Conservation (phyloP, 106 monocot species). For the Posidonia australis region DNA sequence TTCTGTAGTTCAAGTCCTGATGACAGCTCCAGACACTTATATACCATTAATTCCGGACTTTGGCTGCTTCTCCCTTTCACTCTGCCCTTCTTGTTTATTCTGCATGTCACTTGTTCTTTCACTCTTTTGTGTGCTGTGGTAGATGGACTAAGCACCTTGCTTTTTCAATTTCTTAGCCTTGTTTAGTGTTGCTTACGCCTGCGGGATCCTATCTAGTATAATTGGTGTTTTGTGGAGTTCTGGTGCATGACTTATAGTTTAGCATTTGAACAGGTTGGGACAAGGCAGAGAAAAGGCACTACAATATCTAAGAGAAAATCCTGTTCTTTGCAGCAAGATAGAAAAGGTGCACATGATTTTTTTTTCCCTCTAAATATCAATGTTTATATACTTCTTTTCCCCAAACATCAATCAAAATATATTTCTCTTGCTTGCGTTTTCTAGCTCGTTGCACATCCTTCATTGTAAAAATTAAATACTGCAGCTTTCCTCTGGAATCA, state of each 20-base stretch:
- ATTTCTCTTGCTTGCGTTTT: too few species aligned
- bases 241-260: background rate
- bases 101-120: background rate
- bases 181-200: too few species aligned
- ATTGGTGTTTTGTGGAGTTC: background rate
- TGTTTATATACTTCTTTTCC: background rate
- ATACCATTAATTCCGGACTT: background rate
- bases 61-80: too few species aligned
- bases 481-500: background rate
- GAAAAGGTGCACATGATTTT: constrained; percentile 54
- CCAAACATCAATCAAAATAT: background rate
- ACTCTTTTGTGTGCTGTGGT: background rate
- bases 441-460: background rate
- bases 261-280: constrained; percentile 54
- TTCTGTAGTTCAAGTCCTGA: too few species aligned
- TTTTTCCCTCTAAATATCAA: background rate
- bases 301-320: constrained; percentile 79
- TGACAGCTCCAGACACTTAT: background rate
- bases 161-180: too few species aligned
- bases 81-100: too few species aligned
- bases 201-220: background rate
- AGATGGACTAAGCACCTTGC: too few species aligned
- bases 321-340: constrained; percentile 50
- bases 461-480: background rate
- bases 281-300: constrained; percentile 96